Base-by-base conservation (phyloP, 2,329 filamentous ascomycete genomes). In the Microsporum ferrugineum region DNA sequence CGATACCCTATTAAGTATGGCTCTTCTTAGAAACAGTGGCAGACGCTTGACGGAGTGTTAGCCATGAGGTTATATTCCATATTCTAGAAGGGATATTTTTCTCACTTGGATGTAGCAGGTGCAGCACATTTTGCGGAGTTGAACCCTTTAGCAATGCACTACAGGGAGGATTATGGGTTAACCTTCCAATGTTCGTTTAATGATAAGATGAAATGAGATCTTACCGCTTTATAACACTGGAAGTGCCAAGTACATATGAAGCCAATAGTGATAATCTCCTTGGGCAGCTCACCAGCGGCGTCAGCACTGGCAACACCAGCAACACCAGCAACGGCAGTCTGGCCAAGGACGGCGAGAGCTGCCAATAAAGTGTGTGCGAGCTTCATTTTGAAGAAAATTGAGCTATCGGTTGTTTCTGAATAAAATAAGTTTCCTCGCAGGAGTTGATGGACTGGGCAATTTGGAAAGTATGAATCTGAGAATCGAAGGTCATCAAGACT, bases 251-350 rank as follows among this genome's bases (percentile, higher is more conserved):
- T 23, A 12, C 45, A 51, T 8, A 51, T n/a, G 14, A 12, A 12
- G 51, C 14, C 5, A n/a, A 55, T 34, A 36, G 12, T 5, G 31
- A 51, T 51, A n/a, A 55, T 55, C 6, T 7, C 51, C 3, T 2
- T 8, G 31, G 51, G 31, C 23, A 58, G 43, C 34, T 57, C 31
- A 14, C 6, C 38, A 7, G n/a, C 38, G n/a, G 51, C 51, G 10
- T 56, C 36, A n/a, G 33, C 53, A 14, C 23, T 29, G 27, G 45
- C 45, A 33, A 31, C 45, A 31, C n/a, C 29, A 58, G 36, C 36
- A 29, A 58, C 56, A 10, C 34, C 56, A 58, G 56, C 43, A 38
- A 51, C 12, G 29, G 39, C 33, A 49, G 57, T 59, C 36, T 43
- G 27, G 55, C 55, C 34, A 17, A 57, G 55, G 27, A 57, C 10